phyloP scores from a whole-genome alignment of 352 stramenopile species.

The Albugo laibachii region DNA sequence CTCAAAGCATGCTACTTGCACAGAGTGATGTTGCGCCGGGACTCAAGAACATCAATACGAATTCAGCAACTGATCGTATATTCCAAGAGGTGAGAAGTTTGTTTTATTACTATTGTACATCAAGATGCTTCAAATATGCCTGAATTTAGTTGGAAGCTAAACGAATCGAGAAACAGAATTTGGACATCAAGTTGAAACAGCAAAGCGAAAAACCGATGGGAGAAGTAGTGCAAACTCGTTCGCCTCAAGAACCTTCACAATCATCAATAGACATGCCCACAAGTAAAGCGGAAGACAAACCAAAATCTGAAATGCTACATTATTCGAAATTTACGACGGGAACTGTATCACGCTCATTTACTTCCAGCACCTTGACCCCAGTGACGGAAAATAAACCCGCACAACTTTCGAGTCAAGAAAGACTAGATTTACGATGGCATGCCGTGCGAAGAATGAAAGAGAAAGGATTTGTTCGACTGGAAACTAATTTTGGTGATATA shows the following conservation, averaged over 20 bases:
- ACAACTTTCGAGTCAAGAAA: constrained; percentile 29
- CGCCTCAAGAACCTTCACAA: constrained; percentile 7
- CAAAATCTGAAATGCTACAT: constrained; percentile 13
- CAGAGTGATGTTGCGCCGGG: neutral
- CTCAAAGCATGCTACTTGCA: constrained; percentile 5
- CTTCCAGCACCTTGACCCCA: constrained; percentile 77
- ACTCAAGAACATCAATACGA: constrained; percentile 51
- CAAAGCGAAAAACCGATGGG: constrained; percentile 23
- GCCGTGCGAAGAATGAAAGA: constrained; percentile 81
- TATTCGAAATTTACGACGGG: constrained; percentile 80
- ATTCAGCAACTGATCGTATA: constrained; percentile 66
- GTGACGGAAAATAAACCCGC: constrained; percentile 37
- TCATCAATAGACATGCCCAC: too few species aligned
- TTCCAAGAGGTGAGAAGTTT: constrained; percentile 13
- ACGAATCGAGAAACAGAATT: constrained; percentile 31
- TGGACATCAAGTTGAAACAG: constrained; percentile 39
- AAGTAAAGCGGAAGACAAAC: too few species aligned
- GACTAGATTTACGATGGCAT: constrained; percentile 67
- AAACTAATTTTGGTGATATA: constrained; percentile 87
- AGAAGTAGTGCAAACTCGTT: constrained; percentile 55
- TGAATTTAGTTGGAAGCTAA: constrained; percentile 27
- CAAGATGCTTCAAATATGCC: too few species aligned
- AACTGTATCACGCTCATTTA: constrained; percentile 86
- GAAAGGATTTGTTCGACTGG: constrained; percentile 93
- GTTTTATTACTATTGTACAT: too few species aligned